Evolutionary conservation across 2,329 filamentous ascomycete species (phyloP).

Genomic region (Fusarium torreyae): DNA sequence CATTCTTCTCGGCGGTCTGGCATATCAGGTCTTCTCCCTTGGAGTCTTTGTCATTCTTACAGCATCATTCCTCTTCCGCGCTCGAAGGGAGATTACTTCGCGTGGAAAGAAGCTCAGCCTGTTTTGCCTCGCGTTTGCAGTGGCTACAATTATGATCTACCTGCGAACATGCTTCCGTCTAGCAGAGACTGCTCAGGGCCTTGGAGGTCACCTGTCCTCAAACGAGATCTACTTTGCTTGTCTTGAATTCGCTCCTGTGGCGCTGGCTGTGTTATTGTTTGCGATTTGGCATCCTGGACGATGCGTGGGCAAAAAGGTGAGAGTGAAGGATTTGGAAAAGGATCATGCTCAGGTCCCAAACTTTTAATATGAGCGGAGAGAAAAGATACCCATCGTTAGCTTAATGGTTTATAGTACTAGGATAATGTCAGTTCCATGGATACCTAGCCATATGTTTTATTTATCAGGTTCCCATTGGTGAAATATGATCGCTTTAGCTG

Average conservation of each 20-base stretch:
- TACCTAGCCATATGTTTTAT: too few species aligned
- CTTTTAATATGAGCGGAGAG: conserved; percentile 27
- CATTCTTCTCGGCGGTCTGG: conserved; percentile 69
- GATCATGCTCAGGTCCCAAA: conserved; percentile 15
- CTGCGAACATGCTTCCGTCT: conserved; percentile 68
- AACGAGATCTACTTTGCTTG: conserved; percentile 69
- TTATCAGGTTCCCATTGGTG: too few species aligned
- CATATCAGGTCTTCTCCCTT: conserved; percentile 69
- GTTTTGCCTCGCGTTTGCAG: conserved; percentile 61
- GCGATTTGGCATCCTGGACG: conserved; percentile 53
- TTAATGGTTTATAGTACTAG: neutral
- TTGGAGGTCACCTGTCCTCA: conserved; percentile 61
- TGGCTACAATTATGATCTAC: conserved; percentile 65
- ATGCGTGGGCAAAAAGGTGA: conserved; percentile 49
- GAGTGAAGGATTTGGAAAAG: conserved; percentile 39
- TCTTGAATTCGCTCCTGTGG: conserved; percentile 69
- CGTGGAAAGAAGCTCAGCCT: conserved; percentile 50
- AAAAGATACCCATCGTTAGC: conserved; percentile 13
- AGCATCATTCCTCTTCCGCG: conserved; percentile 58
- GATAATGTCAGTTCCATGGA: too few species aligned
- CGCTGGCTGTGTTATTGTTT: conserved; percentile 63
- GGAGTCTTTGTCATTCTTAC: conserved; percentile 63
- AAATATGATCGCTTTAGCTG: neutral
- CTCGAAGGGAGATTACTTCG: conserved; percentile 49
- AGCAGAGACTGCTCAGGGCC: conserved; percentile 67